Base-by-base conservation (phyloP, 495 filamentous ascomycete genomes). In the Alectoria sarmentosa region DNA sequence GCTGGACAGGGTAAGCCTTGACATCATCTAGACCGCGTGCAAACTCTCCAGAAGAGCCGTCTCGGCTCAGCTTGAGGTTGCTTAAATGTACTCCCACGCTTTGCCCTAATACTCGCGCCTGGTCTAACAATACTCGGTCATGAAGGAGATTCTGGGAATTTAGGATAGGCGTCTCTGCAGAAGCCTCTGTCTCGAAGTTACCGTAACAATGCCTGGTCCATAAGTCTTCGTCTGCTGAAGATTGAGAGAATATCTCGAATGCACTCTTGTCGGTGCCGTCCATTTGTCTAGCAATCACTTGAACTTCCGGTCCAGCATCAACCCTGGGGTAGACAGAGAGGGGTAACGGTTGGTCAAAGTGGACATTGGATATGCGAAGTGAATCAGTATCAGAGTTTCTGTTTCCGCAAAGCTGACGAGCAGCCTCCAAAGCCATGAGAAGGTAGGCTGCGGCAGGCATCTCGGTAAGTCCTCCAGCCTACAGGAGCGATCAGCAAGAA, bases 391-490 rank as follows among this genome's bases (percentile, higher is more conserved):
- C 46, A 30, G 37, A 11, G 19, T 42, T 6, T 34, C 0, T 8
- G 2, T 64, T 23, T 26, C 13, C 28, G 7, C 26, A 41, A 11
- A 54, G 38, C 60, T 69, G 68, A n/a, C 62, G 39, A 0, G 61
- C 30, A 56, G 68, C 68, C 54, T 69, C 68, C 14, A 64, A n/a
- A 0, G 58, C 57, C 68, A 65, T 67, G 21, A 62, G 58, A n/a
- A 69, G 9, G 34, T 34, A 67, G 3, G 55, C 48, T 19, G 46
- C 65, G 13, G 57, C 26, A 7, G 61, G 48, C 6, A 69, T 21
- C 4, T 44, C 44, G 1, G 21, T 26, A 37, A 39, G 44, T 6
- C 44, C 55, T 37, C 38, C 5, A 23, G 26, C 62, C 65, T 59
- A 28, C 9, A 39, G 13, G 17, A 41, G 7, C 7, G 13, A 30